Evolutionary conservation across 306 rosid genomes (phyloP).

Genomic region (Acacia crassicarpa): DNA sequence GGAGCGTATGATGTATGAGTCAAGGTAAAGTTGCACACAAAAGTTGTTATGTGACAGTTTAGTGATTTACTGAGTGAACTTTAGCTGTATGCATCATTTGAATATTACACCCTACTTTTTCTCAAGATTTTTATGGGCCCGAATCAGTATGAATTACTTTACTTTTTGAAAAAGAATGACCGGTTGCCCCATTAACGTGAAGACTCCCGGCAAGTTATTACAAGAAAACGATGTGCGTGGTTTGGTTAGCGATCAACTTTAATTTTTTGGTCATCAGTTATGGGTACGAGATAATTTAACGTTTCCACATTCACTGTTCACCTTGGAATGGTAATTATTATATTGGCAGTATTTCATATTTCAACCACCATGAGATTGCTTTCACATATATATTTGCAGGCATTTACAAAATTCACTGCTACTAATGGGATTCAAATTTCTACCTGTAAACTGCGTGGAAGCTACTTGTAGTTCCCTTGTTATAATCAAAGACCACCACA

Average conservation of each 20-base stretch:
- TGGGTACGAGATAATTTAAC: not conserved
- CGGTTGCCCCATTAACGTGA: not conserved
- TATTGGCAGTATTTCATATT: not conserved
- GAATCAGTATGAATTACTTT: not conserved
- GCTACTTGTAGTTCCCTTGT: not conserved
- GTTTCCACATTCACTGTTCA: not conserved
- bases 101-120: not conserved
- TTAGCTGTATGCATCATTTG: not conserved
- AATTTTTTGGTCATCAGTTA: not conserved
- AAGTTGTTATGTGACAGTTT: not conserved
- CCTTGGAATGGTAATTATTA: not conserved
- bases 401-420: not conserved
- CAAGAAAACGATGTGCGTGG: not conserved
- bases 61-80: not conserved
- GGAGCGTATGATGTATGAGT: not conserved
- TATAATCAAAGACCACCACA: too few species aligned
- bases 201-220: not conserved
- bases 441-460: not conserved
- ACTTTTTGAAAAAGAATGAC: not conserved
- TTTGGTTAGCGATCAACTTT: not conserved
- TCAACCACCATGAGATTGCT: not conserved
- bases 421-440: not conserved
- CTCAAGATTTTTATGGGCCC: not conserved
- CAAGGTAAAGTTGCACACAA: not conserved
- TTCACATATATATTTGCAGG: not conserved